Conservation (phyloP, 345 rosid species). For the Salix brachista region DNA sequence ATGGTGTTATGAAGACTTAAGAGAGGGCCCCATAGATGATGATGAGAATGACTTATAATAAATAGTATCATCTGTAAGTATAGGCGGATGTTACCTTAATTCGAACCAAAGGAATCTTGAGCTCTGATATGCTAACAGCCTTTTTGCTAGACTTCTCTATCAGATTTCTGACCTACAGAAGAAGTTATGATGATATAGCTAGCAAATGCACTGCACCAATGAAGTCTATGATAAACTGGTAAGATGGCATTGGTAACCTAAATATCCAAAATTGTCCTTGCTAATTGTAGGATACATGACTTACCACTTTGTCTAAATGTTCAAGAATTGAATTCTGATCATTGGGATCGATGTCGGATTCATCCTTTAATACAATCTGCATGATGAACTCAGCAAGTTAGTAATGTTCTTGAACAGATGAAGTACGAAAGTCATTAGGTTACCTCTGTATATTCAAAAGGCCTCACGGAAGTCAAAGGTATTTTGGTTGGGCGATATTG, state of each 20-base stretch:
- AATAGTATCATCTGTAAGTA: not conserved
- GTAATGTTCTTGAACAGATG: slow-evolving; percentile 11
- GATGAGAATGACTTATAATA: not conserved
- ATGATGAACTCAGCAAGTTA: slow-evolving; percentile 30
- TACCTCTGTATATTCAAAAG: slow-evolving; percentile 92
- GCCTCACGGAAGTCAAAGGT: slow-evolving; percentile 92
- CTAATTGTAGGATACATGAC: slow-evolving; percentile 20
- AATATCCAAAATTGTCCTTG: slow-evolving; percentile 14
- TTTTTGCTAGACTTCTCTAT: slow-evolving; percentile 72
- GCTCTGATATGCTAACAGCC: slow-evolving; percentile 53
- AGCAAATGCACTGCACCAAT: not conserved
- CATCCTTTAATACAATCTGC: slow-evolving; percentile 85
- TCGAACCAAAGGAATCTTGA: slow-evolving; percentile 81
- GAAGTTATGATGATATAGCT: slow-evolving; percentile 13
- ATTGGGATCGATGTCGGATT: slow-evolving; percentile 76
- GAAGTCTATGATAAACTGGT: not conserved
- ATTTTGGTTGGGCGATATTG: slow-evolving; percentile 97
- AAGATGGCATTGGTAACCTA: slow-evolving; percentile 1
- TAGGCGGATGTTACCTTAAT: slow-evolving; percentile 55
- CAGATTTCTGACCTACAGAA: slow-evolving; percentile 61
- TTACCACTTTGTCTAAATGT: slow-evolving; percentile 90
- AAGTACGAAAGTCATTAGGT: not conserved
- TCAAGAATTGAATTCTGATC: slow-evolving; percentile 91
- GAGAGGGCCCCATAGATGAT: not conserved
- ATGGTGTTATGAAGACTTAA: not conserved